Conservation (phyloP, 441 rosid species). For the Aleurites moluccanus region DNA sequence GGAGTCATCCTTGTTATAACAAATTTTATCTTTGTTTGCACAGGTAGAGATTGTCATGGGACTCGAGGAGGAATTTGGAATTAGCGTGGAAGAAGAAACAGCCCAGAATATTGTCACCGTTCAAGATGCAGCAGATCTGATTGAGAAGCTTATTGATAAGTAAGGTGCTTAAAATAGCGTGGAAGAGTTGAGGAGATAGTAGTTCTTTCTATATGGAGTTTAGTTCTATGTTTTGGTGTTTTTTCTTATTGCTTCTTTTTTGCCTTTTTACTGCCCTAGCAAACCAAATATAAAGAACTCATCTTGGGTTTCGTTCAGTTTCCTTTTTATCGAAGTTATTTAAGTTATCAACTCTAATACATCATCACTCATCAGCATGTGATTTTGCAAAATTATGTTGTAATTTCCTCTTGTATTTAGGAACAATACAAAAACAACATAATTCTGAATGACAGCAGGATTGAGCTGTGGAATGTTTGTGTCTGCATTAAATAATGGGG, state of each 20-base stretch:
- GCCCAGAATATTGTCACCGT: slow-evolving; percentile 63
- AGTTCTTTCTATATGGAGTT: neutral
- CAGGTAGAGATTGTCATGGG: slow-evolving; percentile 66
- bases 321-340: neutral
- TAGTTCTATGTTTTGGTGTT: slow-evolving; percentile 1
- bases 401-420: too few species aligned
- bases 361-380: neutral
- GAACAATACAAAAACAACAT: too few species aligned
- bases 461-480: too few species aligned
- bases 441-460: too few species aligned
- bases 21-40: neutral
- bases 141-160: slow-evolving; percentile 47
- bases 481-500: too few species aligned
- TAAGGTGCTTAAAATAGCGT: slow-evolving; percentile 18
- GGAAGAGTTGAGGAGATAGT: neutral
- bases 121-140: slow-evolving; percentile 78
- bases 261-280: neutral
- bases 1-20: neutral
- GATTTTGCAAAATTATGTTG: too few species aligned
- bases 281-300: slow-evolving; percentile 1
- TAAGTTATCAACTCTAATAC: neutral
- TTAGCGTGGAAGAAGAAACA: slow-evolving; percentile 64
- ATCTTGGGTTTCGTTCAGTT: neutral
- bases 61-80: slow-evolving; percentile 68
- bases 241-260: too few species aligned